Conservation (phyloP, 2,329 filamentous ascomycete species). For the Colletotrichum magnum region DNA sequence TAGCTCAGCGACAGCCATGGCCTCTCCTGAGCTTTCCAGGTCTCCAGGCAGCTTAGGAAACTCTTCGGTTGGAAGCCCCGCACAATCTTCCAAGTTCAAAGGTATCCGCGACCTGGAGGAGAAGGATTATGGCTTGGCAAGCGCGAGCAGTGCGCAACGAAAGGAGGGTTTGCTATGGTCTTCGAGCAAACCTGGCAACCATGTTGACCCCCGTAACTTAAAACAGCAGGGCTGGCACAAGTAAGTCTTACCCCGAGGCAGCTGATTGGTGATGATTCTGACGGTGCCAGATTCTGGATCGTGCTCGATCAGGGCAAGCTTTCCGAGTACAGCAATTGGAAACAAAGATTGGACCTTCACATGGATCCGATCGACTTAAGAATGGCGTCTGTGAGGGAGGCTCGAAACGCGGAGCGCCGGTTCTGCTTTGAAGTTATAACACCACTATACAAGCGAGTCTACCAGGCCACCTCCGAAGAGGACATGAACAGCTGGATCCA, state of each 20-base stretch:
- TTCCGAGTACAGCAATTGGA: slow-evolving; percentile 99
- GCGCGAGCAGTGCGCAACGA: slow-evolving; percentile 74
- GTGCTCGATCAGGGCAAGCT: slow-evolving; percentile 96
- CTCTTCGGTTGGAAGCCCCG: slow-evolving; percentile 64
- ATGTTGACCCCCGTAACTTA: slow-evolving; percentile 93
- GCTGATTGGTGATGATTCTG: background rate
- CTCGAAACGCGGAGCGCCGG: slow-evolving; percentile 91
- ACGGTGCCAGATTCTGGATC: slow-evolving; percentile 88
- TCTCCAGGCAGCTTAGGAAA: slow-evolving; percentile 69
- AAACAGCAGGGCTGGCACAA: slow-evolving; percentile 99
- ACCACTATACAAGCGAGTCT: slow-evolving; percentile 94
- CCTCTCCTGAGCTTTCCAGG: slow-evolving; percentile 63
- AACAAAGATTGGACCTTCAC: slow-evolving; percentile 94
- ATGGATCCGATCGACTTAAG: slow-evolving; percentile 98
- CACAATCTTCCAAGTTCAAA: slow-evolving; percentile 78
- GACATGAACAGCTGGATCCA: slow-evolving; percentile 98
- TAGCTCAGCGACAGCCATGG: slow-evolving; percentile 48
- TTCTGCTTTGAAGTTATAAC: slow-evolving; percentile 99
- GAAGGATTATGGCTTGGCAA: slow-evolving; percentile 71
- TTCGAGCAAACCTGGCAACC: slow-evolving; percentile 90
- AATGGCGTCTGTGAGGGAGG: slow-evolving; percentile 96
- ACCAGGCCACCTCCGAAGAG: slow-evolving; percentile 97
- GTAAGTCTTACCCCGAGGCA: slow-evolving; percentile 66
- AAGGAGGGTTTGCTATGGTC: slow-evolving; percentile 98
- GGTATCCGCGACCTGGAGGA: slow-evolving; percentile 95